Conservation (phyloP, 805 yeast genomes). For the Spathaspora boniae region DNA sequence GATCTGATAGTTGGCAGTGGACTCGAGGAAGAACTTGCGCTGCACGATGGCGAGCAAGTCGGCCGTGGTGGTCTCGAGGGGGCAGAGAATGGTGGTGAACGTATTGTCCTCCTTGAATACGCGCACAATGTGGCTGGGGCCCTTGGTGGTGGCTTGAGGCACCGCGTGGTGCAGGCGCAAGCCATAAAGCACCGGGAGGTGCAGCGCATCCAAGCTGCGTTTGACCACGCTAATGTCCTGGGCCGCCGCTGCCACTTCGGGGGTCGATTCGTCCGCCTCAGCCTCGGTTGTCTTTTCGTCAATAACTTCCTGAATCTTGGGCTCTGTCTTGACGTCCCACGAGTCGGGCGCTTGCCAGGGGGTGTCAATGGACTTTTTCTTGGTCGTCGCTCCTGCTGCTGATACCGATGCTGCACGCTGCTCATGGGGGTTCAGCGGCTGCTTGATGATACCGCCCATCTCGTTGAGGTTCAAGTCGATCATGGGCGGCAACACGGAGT, state of each 20-base stretch:
- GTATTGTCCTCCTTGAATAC: constrained; percentile 82
- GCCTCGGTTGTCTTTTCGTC: constrained; percentile 8
- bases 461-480: constrained; percentile 47
- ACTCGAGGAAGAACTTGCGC: constrained; percentile 71
- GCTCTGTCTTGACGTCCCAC: constrained; percentile 43
- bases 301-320: constrained; percentile 8
- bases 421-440: too few species aligned
- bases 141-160: constrained; percentile 15
- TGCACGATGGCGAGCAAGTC: constrained; percentile 70
- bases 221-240: too few species aligned
- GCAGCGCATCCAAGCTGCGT: too few species aligned
- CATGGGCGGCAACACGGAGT: too few species aligned
- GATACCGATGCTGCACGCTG: too few species aligned
- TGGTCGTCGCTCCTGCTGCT: not conserved
- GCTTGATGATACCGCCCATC: constrained; percentile 51
- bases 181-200: constrained; percentile 36
- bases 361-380: not conserved
- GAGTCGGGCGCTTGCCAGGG: constrained; percentile 47
- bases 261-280: constrained; percentile 4
- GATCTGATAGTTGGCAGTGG: constrained; percentile 69
- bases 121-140: constrained; percentile 52
- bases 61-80: constrained; percentile 71
- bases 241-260: too few species aligned
- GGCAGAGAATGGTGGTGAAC: constrained; percentile 78
- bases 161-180: constrained; percentile 13